phyloP scores from a whole-genome alignment of 192 early-diverging fungal genomes.

The Linderina pennispora region DNA sequence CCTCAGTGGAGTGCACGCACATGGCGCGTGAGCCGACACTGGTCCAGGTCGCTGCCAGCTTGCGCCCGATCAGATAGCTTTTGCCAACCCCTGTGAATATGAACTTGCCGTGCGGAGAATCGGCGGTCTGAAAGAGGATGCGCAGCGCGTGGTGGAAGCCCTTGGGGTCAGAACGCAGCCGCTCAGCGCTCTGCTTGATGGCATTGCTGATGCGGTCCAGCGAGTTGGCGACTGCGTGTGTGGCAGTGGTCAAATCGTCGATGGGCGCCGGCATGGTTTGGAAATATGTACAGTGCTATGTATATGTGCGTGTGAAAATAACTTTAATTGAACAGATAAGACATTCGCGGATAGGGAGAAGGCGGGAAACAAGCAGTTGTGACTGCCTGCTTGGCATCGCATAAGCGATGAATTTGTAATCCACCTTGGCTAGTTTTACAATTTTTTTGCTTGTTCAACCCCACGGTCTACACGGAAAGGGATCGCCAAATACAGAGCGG shows the following conservation, averaged over 20 bases:
- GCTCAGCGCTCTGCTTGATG: constrained; percentile 18
- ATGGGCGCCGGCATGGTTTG: not conserved
- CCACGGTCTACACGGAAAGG: too few species aligned
- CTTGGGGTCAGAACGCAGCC: constrained; percentile 2
- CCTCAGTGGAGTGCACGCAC: constrained; percentile 32
- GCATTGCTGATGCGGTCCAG: constrained; percentile 13
- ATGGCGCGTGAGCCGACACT: constrained; percentile 26
- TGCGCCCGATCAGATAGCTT: constrained; percentile 27
- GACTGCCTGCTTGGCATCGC: too few species aligned
- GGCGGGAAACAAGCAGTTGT: too few species aligned
- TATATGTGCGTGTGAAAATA: too few species aligned
- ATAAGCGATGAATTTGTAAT: too few species aligned
- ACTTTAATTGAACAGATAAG: too few species aligned
- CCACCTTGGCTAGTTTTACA: too few species aligned
- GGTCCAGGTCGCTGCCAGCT: constrained; percentile 34
- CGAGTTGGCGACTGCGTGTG: constrained; percentile 5
- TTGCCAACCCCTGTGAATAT: constrained; percentile 38
- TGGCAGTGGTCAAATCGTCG: not conserved
- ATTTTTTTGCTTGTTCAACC: too few species aligned
- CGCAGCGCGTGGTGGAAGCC: constrained; percentile 11
- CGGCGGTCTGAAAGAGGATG: constrained; percentile 5
- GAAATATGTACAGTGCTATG: too few species aligned
- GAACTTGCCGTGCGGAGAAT: constrained; percentile 6
- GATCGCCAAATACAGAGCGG: too few species aligned
- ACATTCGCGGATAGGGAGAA: too few species aligned